A percentile compares a stretch with the other conserved stretches of the same genome.
Evolutionary conservation across 2,329 filamentous ascomycete species (phyloP).

Genomic region (Ophiostoma tasmaniense): DNA sequence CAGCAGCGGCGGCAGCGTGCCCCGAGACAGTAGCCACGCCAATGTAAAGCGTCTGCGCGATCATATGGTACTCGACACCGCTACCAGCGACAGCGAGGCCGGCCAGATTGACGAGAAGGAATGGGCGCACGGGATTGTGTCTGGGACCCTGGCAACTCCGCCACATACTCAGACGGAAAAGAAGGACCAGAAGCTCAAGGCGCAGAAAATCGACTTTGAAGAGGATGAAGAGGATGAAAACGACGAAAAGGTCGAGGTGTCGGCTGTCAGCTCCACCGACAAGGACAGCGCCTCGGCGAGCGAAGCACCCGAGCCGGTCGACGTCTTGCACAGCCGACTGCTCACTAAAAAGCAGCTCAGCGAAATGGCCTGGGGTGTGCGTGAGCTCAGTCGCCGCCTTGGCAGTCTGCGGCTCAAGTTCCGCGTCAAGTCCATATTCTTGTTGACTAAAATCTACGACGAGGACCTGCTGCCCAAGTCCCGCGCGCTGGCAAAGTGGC

Average conservation of each 20-base stretch:
- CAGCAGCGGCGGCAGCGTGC: slow-evolving; percentile 8
- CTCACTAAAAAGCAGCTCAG: slow-evolving; percentile 90
- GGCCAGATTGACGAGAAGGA: slow-evolving; percentile 50
- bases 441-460: slow-evolving; percentile 90
- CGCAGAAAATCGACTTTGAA: background rate
- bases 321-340: slow-evolving; percentile 53
- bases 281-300: slow-evolving; percentile 27
- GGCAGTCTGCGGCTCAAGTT: slow-evolving; percentile 76
- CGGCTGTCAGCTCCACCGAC: background rate
- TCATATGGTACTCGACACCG: slow-evolving; percentile 31
- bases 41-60: background rate
- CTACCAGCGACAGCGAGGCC: slow-evolving; percentile 34
- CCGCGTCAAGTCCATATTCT: slow-evolving; percentile 72
- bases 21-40: background rate
- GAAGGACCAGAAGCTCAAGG: background rate
- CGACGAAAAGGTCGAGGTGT: background rate
- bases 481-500: slow-evolving; percentile 68
- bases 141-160: slow-evolving; percentile 14
- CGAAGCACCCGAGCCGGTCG: slow-evolving; percentile 35
- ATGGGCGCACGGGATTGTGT: slow-evolving; percentile 44
- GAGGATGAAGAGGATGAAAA: background rate
- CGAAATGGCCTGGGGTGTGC: slow-evolving; percentile 94
- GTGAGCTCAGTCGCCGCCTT: slow-evolving; percentile 78
- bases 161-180: background rate
- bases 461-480: slow-evolving; percentile 69